Conservation (phyloP, 2,329 filamentous ascomycete genomes). For the Triangularia setosa region DNA sequence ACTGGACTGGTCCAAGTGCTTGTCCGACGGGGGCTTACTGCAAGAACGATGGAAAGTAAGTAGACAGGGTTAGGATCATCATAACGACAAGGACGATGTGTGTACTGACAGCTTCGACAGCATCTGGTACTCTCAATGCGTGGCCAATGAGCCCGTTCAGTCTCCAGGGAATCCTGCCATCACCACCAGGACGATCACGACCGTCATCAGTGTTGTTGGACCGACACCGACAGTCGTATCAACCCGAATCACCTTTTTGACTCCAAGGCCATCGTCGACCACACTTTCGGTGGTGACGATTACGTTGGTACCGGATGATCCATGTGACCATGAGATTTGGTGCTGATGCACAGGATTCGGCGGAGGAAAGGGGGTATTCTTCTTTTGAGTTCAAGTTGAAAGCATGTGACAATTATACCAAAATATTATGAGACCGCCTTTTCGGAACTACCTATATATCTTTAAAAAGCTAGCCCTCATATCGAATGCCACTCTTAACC, state of each 20-base stretch:
- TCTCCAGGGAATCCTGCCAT: neutral
- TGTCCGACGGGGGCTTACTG: constrained; percentile 25
- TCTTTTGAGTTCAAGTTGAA: neutral
- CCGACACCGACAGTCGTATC: constrained; percentile 25
- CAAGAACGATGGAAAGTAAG: constrained; percentile 24
- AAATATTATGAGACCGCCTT: neutral
- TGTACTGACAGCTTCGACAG: constrained; percentile 9
- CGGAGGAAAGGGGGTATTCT: neutral
- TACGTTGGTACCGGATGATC: constrained; percentile 26
- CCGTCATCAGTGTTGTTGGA: constrained; percentile 23
- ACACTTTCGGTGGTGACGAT: constrained; percentile 18
- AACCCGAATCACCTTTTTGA: constrained; percentile 24
- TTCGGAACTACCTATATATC: too few relatives aligned
- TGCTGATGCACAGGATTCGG: constrained; percentile 7
- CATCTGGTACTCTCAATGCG: constrained; percentile 27
- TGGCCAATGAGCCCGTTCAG: constrained; percentile 13
- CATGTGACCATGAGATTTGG: constrained; percentile 20
- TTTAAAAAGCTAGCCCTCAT: too few relatives aligned
- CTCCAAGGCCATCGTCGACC: constrained; percentile 14
- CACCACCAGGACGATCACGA: constrained; percentile 22
- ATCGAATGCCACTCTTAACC: too few relatives aligned
- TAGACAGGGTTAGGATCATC: neutral
- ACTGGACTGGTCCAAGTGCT: constrained; percentile 14
- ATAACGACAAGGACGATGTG: neutral
- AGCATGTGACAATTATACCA: neutral